Evolutionary conservation across 2,329 filamentous ascomycete genomes (phyloP).

Genomic region (Fusarium tupiense): DNA sequence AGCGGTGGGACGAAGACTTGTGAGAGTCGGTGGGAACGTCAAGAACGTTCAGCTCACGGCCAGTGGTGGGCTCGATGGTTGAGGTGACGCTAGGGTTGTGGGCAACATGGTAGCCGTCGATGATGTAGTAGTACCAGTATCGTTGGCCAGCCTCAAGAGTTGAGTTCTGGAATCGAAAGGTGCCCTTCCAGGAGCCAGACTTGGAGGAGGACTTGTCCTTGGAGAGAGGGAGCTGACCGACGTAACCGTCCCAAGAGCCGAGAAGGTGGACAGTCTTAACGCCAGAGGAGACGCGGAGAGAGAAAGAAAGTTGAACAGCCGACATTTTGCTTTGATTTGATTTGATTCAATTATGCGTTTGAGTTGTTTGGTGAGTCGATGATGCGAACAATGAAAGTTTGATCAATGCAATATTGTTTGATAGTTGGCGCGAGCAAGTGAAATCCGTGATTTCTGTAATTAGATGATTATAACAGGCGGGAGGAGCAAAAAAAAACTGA

Average conservation of each 20-base stretch:
- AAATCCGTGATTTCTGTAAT: constrained; percentile 63
- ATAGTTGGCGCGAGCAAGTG: constrained; percentile 61
- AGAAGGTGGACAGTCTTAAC: constrained; percentile 98
- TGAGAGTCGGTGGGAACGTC: constrained; percentile 75
- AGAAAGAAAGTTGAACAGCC: constrained; percentile 92
- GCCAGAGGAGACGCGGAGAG: constrained; percentile 92
- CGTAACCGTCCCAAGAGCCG: constrained; percentile 98
- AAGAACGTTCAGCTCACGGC: constrained; percentile 96
- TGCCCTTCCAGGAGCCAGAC: constrained; percentile 92
- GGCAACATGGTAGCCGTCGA: constrained; percentile 97
- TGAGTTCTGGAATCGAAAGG: constrained; percentile 91
- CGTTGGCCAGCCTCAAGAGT: constrained; percentile 88
- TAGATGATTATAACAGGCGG: constrained; percentile 50
- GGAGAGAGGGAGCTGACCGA: constrained; percentile 91
- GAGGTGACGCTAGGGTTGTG: constrained; percentile 93
- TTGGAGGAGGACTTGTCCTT: constrained; percentile 86
- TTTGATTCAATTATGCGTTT: constrained; percentile 35
- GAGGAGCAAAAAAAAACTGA: constrained; percentile 14
- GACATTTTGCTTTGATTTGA: constrained; percentile 74
- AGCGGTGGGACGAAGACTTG: constrained; percentile 53
- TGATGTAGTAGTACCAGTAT: constrained; percentile 99
- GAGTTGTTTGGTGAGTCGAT: constrained; percentile 47
- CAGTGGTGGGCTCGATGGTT: constrained; percentile 94
- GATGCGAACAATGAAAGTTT: constrained; percentile 26
- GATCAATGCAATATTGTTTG: constrained; percentile 37